phyloP scores from a whole-genome alignment of 441 rosid species.

The Hura crepitans region DNA sequence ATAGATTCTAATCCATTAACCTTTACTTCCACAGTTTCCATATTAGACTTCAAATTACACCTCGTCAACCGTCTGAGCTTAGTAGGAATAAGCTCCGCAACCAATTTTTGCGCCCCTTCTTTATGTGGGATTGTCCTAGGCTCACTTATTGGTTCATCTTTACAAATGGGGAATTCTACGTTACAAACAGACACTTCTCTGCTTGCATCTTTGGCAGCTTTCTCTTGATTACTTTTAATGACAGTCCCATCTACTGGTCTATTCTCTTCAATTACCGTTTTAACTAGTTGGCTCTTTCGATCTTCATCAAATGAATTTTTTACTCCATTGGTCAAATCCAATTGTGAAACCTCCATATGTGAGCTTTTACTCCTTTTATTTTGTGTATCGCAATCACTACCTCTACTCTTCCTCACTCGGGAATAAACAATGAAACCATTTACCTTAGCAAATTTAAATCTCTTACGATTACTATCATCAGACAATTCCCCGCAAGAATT shows the following conservation, averaged over 20 bases:
- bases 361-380: conserved; percentile 7
- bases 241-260: background rate
- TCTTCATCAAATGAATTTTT: conserved; percentile 10
- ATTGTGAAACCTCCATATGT: conserved; percentile 19
- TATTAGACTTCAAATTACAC: conserved; percentile 33
- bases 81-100: conserved; percentile 10
- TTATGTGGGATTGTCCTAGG: background rate
- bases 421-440: conserved; percentile 72
- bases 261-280: conserved; percentile 14
- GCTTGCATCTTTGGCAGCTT: conserved; percentile 1
- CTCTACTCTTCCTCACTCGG: conserved; percentile 44
- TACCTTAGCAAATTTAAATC: conserved; percentile 47
- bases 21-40: conserved; percentile 38
- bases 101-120: conserved; percentile 14
- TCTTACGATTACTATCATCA: conserved; percentile 41
- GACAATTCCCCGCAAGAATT: conserved; percentile 21
- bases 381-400: conserved; percentile 19
- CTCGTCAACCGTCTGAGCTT: conserved; percentile 27
- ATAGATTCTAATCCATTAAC: conserved; percentile 34
- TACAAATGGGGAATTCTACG: conserved; percentile 17
- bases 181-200: conserved; percentile 16
- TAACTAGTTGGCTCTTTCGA: conserved; percentile 7
- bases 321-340: background rate
- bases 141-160: conserved; percentile 23
- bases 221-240: background rate